Base-by-base conservation (phyloP, 345 rosid species). In the Rhodamnia argentea region DNA sequence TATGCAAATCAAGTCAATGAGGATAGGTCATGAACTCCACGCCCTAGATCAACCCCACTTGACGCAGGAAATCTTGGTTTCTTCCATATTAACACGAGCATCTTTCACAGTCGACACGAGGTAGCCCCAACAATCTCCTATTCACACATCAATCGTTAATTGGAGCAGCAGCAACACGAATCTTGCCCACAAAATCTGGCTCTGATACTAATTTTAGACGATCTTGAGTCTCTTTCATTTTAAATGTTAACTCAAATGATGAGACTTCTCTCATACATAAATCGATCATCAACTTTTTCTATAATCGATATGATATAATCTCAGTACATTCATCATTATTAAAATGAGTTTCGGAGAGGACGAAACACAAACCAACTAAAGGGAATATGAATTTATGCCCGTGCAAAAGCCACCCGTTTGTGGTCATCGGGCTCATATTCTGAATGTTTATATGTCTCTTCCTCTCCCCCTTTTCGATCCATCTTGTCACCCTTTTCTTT, bases 1-100 rank as follows among this genome's bases (percentile, higher is more conserved):
- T 90, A 91, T 87, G 87, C 91, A 89, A 86, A 86, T 83, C 84
- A 82, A 85, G 86, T 84, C 58, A 74, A 82, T 32, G 7, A 85
- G 84, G 89, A 91, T 90, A 89, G 83, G 92, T 89, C 90, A 88
- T 86, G 40, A 86, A 88, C 92, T 88, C 85, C 82, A 26, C 56
- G 23, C 84, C 87, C 85, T 82, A 44, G 74, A 62, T 85, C 78
- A 86, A 84, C 78, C 78, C 78, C 81, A 70, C 81, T 76, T 86
- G 78, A 29, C 32, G 59, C 47, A 83, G 58, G 32, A 70, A 84
- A 89, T 83, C 58, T 58, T 9, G 55, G 84, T 11, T 59, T 56
- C 58, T 40, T 62, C 60, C 58, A 70, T 60, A 78, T 85, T 70
- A 18, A 70, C 10, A 70, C 32, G 24, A 70, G 44, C 7, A 4